These are phyloP conservation scores for Solanum etuberosum DNA, from an alignment of 257 asterid genomes.

Conservation along the genomic window DNA sequence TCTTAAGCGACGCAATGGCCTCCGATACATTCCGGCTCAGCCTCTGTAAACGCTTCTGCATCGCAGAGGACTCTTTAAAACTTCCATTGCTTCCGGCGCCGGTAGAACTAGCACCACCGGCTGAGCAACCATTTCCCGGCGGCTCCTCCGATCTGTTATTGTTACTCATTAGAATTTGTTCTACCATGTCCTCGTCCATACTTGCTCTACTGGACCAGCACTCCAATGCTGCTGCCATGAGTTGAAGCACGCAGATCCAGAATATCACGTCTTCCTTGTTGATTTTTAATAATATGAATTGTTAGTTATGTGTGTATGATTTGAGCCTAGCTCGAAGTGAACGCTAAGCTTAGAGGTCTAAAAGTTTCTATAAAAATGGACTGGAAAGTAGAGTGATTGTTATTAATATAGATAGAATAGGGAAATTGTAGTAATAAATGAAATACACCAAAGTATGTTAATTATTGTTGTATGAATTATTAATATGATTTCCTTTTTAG, in stretches of 20 bases:
- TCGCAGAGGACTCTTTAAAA: conserved; percentile 55
- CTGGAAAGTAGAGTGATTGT: background rate
- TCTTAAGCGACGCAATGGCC: conserved; percentile 83
- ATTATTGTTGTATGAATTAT: background rate
- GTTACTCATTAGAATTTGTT: conserved; percentile 82
- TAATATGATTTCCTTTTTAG: background rate
- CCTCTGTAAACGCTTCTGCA: conserved; percentile 75
- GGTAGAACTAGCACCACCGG: conserved; percentile 4
- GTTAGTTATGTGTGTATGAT: background rate
- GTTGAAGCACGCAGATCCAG: background rate
- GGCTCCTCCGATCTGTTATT: conserved; percentile 74
- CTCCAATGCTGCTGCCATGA: conserved; percentile 87
- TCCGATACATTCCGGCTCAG: conserved; percentile 86
- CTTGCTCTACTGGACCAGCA: conserved; percentile 95
- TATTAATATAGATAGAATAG: background rate
- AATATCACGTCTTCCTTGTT: background rate
- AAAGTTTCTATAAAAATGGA: background rate
- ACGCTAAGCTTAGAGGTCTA: background rate
- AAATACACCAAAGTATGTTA: background rate
- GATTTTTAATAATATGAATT: background rate
- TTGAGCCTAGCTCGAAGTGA: background rate
- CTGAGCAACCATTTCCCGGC: conserved; percentile 23
- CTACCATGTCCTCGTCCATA: conserved; percentile 88
- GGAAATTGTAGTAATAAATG: background rate
- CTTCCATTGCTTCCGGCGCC: conserved; percentile 18